Evolutionary conservation across 371 early-diverging fungal species (phyloP), one percentile per base, ranked within the genome.

Genomic region (Apophysomyces elegans): DNA sequence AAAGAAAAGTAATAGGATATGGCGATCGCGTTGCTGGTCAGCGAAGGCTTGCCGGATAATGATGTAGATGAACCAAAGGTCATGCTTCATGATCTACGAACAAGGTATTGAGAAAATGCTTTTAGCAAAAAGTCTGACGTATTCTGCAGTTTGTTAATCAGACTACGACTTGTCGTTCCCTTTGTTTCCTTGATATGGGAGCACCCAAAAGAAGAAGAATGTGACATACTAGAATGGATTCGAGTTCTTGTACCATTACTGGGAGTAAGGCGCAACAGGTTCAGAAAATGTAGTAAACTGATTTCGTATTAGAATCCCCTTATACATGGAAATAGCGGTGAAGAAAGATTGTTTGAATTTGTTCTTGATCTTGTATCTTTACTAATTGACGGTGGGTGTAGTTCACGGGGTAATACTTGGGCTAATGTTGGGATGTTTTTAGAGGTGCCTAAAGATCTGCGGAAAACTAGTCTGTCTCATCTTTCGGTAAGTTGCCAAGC

Each of bases 271-370:
- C 26, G 13, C 43, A 37, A 45, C 7, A 44, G 12, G 18, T 38
- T 57, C 8, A 26, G 41, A 58, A 12, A 8, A 41, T 47, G 6
- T 26, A 1, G 32, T 21, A 50, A 21, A 26, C 21, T 18, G 37
- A n/a, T 44, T 37, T 61, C 64, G 11, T 16, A 26, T 26, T 68
- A 85, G 72, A 84, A 79, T 13, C 84, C 88, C 1, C 69, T 87
- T 58, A 69, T 87, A 16, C 88, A 87, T 65, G 88, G 88, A 7
- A 84, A 86, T 63, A 85, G 88, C 21, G 81, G 82, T n/a, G 84
- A 87, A 58, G 88, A 87, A 57, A 72, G 78, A 16, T 76, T 84
- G 18, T 87, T 87, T 75, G 88, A 87, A 61, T 86, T 87, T 70
- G 79, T 80, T 12, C 68, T 87, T 18, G 88, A 87, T 61, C 70